Evolutionary conservation across 2,329 filamentous ascomycete genomes (phyloP), one percentile per base, ranked within the genome.

Genomic region (Arthrocladium fulminans): DNA sequence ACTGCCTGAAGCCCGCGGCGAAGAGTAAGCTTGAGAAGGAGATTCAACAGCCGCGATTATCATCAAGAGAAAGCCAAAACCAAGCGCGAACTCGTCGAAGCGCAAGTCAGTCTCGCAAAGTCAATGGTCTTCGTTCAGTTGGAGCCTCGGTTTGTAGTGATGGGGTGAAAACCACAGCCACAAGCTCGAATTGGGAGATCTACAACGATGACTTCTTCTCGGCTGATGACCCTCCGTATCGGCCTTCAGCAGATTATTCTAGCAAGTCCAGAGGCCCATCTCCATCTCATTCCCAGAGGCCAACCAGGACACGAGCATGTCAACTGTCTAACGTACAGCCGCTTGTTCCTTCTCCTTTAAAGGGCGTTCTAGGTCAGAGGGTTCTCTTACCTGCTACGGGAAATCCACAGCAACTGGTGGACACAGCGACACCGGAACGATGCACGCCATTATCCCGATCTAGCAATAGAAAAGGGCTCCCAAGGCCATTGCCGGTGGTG

Each of bases 31-130:
- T 59, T 17, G 56, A 59, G 35, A 54, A 55, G 32, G 57, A 59
- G 44, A 59, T 58, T 30, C 56, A 55, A 32, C 54, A 59, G 32
- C 54, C 59, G 1, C 53, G 57, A 45, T 49, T 51, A 9, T 39
- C 56, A 45, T 46, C 59, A 15, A 51, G 48, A 44, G 53, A 58
- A 41, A 50, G 53, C 40, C 55, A 56, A 38, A 29, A 13, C 34
- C 20, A 39, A n/a, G 22, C 19, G 12, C 10, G 20, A 5, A 10
- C 19, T 12, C 34, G 24, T 29, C 34, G 22, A 23, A 40, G 20
- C 37, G 24, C n/a, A 2, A 20, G 22, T 5, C 45, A n/a, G 22
- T 22, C 25, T 37, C 13, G 13, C 32, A 35, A 35, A 49, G n/a
- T 32, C 34, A 7, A 10, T 12, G 42, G 17, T 25, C 47, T 3